These are phyloP conservation scores for Globisporangium rhizosaccharum DNA, from an alignment of 352 stramenopile genomes.

Conservation along the genomic window DNA sequence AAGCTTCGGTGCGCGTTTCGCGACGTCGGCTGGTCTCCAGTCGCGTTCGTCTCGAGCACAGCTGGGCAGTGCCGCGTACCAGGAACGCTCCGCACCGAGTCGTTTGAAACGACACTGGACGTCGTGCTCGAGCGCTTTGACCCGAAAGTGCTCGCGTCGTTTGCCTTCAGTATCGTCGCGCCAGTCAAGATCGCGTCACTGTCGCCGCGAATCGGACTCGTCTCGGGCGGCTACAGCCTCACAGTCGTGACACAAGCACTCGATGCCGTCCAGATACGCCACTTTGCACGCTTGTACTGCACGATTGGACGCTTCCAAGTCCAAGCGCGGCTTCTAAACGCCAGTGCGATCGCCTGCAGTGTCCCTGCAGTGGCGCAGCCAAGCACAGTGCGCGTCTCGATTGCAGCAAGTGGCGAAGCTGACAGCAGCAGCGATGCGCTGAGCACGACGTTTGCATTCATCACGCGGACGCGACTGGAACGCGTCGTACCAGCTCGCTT, in stretches of 20 bases:
- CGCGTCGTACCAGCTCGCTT: slow-evolving; percentile 1
- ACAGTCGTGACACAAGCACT: background rate
- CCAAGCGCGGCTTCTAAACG: slow-evolving; percentile 7
- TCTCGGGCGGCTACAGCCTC: slow-evolving; percentile 8
- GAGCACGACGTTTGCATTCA: slow-evolving; percentile 12
- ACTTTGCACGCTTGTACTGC: slow-evolving; percentile 18
- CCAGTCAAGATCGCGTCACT: slow-evolving; percentile 1
- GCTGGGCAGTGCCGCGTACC: slow-evolving; percentile 9
- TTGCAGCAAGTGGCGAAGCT: slow-evolving; percentile 5
- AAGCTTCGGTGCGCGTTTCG: slow-evolving; percentile 10
- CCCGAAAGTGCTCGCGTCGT: slow-evolving; percentile 3
- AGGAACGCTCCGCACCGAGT: slow-evolving; percentile 2
- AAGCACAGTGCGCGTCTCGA: slow-evolving; percentile 19
- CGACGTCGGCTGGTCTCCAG: slow-evolving; percentile 7
- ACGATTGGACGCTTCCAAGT: slow-evolving; percentile 19
- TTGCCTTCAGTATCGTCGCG: slow-evolving; percentile 6
- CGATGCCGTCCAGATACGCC: background rate
- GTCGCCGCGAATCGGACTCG: slow-evolving; percentile 9
- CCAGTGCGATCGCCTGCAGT: slow-evolving; percentile 16
- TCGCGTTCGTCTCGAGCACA: slow-evolving; percentile 7
- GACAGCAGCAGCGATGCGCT: background rate
- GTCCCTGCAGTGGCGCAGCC: slow-evolving; percentile 18
- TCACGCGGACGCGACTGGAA: slow-evolving; percentile 7
- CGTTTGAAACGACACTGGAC: slow-evolving; percentile 5
- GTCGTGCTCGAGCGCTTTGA: slow-evolving; percentile 4